phyloP scores from a whole-genome alignment of 2,329 filamentous ascomycete genomes.

The Berkeleyomyces rouxiae region DNA sequence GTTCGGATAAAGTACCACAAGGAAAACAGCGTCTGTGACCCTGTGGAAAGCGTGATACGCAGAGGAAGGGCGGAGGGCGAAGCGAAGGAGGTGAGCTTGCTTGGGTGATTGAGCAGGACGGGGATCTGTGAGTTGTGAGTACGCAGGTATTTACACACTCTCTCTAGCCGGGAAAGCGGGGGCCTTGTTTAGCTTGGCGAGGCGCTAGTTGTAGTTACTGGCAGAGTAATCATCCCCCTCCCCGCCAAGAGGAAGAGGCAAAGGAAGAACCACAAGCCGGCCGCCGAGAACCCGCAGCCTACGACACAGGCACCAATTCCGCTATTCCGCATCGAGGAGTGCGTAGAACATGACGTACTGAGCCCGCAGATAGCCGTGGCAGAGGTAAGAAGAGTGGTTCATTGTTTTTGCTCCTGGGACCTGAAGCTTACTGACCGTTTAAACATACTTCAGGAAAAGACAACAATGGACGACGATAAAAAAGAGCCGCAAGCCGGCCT shows the following conservation, averaged over 20 bases:
- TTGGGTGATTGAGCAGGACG: no score
- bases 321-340: background rate
- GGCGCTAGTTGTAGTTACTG: background rate
- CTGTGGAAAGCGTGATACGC: no score
- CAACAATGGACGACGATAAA: background rate
- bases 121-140: no score
- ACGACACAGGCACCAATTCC: background rate
- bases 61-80: no score
- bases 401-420: background rate
- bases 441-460: background rate
- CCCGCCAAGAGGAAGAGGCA: no score
- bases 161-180: no score
- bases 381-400: background rate
- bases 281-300: background rate
- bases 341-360: background rate
- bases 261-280: no score
- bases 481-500: background rate
- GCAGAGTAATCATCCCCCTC: background rate
- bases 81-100: no score
- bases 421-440: background rate
- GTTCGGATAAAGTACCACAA: no score
- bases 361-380: background rate
- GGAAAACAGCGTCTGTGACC: no score
- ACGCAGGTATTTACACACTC: no score
- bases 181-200: background rate